phyloP scores from a whole-genome alignment of 805 yeast species.

The Debaryomyces maramus region DNA sequence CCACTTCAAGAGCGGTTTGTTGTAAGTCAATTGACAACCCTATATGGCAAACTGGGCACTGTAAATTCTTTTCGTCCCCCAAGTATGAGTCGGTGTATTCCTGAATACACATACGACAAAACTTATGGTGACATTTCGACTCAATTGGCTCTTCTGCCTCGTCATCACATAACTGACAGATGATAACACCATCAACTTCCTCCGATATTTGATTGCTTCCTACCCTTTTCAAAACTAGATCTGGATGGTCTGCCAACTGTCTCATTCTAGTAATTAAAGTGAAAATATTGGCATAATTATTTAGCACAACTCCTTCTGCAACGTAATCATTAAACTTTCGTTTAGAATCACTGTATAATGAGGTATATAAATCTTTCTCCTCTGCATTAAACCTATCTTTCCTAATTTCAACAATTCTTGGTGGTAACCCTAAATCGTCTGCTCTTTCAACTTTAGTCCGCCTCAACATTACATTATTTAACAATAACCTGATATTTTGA shows the following conservation, averaged over 20 bases:
- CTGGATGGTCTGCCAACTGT: conserved; percentile 98
- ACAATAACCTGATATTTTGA: conserved; percentile 67
- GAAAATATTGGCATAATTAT: conserved; percentile 95
- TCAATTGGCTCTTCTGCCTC: conserved; percentile 98
- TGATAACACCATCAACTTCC: conserved; percentile 54
- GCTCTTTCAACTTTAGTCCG: conserved; percentile 96
- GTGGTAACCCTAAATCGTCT: conserved; percentile 96
- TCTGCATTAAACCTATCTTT: conserved; percentile 89
- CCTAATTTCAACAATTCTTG: conserved; percentile 87
- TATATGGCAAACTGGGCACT: conserved; percentile 96
- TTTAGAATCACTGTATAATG: conserved; percentile 81
- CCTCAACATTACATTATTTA: conserved; percentile 84
- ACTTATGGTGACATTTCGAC: conserved; percentile 89
- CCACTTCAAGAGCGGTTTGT: conserved; percentile 80
- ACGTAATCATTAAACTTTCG: conserved; percentile 90
- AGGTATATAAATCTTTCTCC: conserved; percentile 88
- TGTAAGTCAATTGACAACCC: conserved; percentile 86
- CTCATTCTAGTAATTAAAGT: conserved; percentile 96
- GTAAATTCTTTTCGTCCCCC: conserved; percentile 58
- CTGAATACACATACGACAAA: conserved; percentile 87
- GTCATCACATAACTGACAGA: conserved; percentile 94
- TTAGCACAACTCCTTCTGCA: conserved; percentile 93
- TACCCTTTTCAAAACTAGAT: conserved; percentile 77
- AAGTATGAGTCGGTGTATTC: conserved; percentile 85
- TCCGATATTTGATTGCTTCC: conserved; percentile 36